Percentiles rank a stretch among this genome's conserved stretches.
Evolutionary conservation across 2,329 filamentous ascomycete genomes (phyloP).

Genomic region (Penicillium sp.): DNA sequence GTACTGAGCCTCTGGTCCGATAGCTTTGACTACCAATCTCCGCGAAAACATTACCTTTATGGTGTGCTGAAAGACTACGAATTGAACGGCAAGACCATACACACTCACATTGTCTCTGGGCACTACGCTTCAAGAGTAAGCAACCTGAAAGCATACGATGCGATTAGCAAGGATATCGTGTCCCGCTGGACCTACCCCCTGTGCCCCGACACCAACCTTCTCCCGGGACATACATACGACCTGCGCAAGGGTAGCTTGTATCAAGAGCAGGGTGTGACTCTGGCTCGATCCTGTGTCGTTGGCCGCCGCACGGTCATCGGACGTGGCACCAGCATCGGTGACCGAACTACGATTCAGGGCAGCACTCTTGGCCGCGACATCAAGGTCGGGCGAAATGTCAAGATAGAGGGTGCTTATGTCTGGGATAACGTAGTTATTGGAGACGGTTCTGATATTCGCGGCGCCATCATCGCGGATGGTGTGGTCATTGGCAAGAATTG

Average conservation of each 20-base stretch:
- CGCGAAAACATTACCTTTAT: conserved; percentile 84
- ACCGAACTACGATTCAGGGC: conserved; percentile 70
- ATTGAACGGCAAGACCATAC: conserved; percentile 94
- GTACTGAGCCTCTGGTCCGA: conserved; percentile 95
- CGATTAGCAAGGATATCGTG: conserved; percentile 84
- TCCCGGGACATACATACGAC: conserved; percentile 76
- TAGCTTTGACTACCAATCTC: conserved; percentile 94
- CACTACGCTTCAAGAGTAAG: conserved; percentile 85
- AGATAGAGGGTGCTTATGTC: conserved; percentile 77
- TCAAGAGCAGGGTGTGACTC: conserved; percentile 75
- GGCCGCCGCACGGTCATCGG: conserved; percentile 75
- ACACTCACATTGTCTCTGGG: conserved; percentile 80
- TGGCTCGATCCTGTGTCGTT: conserved; percentile 73
- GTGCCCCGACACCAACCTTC: conserved; percentile 84
- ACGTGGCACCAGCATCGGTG: conserved; percentile 73
- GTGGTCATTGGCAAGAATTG: conserved; percentile 73
- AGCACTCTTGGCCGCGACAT: conserved; percentile 84
- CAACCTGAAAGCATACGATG: conserved; percentile 87
- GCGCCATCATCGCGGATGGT: conserved; percentile 76
- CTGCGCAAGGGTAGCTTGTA: conserved; percentile 72
- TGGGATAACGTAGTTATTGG: conserved; percentile 84
- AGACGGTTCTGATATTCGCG: conserved; percentile 71
- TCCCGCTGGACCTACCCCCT: conserved; percentile 86
- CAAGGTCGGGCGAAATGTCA: conserved; percentile 82
- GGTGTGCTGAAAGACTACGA: conserved; percentile 97